Evolutionary conservation across 306 rosid genomes (phyloP), one percentile per base, ranked within the genome.

Genomic region (Canavalia ensiformis): DNA sequence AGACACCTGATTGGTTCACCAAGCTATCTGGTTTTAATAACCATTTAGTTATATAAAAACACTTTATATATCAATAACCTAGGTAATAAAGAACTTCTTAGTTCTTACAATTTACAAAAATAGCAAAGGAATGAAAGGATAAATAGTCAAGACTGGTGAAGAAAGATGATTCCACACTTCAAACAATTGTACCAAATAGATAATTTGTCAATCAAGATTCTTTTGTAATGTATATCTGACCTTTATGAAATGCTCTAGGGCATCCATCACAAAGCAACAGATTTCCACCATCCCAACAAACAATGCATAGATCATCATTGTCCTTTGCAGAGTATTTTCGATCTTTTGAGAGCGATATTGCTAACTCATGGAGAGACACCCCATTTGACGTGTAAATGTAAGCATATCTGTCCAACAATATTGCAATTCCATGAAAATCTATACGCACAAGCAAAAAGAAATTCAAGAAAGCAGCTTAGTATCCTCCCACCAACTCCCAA

Each of bases 201-300:
- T 70, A 72, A 72, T 65, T 52, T 49, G 7, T 34, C 69, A 54
- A 64, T 55, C 62, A 63, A 52, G 3, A 28, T 68, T 6, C 41
- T 67, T 49, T 74, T 49, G 18, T 62, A 42, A 84, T 62, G 76
- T 74, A 82, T 74, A 60, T 80, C 89, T 86, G 72, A 95, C 98
- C 98, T 95, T 84, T 91, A 85, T 95, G 99, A 89, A 95, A 92
- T 55, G 97, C 97, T 89, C 97, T 91, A 56, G 97, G 99, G 91
- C 99, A 95, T 72, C 97, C 97, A 87, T 95, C 97, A 84, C 99
- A 92, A 72, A 95, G 97, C 86, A 95, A 80, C 79, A 95, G 92
- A 82, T 91, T 90, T 64, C 99, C 97, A 82, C 97, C 97, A 87
- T 95, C 99, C 87, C 88, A 87, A 87, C 99, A 95, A 85, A 92